Conservation (phyloP, 495 filamentous ascomycete species). For the Durotheca rogersii region DNA sequence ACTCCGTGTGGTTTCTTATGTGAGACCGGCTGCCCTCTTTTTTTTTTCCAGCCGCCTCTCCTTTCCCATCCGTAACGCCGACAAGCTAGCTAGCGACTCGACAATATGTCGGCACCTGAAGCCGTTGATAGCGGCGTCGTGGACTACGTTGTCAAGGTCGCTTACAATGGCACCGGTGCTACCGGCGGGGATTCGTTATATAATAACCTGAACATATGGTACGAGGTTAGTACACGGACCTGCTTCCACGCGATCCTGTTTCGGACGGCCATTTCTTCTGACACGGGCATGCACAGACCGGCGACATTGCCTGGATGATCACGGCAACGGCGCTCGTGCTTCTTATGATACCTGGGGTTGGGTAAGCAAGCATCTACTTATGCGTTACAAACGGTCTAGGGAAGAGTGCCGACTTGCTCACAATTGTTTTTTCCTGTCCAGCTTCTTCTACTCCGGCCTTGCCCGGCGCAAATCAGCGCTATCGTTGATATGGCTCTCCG, state of each 20-base stretch:
- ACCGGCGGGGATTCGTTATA: constrained; percentile 74
- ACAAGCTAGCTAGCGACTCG: no score
- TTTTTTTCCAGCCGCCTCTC: no score
- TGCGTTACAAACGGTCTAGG: constrained; percentile 16
- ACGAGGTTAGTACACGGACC: constrained; percentile 59
- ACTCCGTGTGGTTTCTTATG: no score
- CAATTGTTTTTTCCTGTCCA: constrained; percentile 23
- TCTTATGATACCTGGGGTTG: constrained; percentile 98
- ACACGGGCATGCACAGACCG: constrained; percentile 56
- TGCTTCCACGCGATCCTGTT: neutral
- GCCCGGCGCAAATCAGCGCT: constrained; percentile 96
- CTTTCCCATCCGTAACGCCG: no score
- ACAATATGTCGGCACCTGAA: constrained; percentile 37
- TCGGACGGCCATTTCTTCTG: constrained; percentile 5
- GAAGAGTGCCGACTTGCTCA: constrained; percentile 12
- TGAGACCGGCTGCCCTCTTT: constrained; percentile 7
- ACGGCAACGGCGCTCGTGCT: constrained; percentile 85
- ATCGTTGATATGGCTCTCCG: constrained; percentile 91
- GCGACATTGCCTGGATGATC: constrained; percentile 92
- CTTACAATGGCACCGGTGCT: constrained; percentile 64
- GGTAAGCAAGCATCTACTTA: constrained; percentile 40
- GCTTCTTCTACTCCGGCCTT: constrained; percentile 98
- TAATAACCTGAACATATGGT: constrained; percentile 77
- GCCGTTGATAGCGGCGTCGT: constrained; percentile 45
- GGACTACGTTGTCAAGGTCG: constrained; percentile 50